Percentiles rank a stretch among this genome's conserved stretches.
These are phyloP conservation scores for Mallotus repandus DNA, from an alignment of 441 rosid genomes.

Conservation along the genomic window DNA sequence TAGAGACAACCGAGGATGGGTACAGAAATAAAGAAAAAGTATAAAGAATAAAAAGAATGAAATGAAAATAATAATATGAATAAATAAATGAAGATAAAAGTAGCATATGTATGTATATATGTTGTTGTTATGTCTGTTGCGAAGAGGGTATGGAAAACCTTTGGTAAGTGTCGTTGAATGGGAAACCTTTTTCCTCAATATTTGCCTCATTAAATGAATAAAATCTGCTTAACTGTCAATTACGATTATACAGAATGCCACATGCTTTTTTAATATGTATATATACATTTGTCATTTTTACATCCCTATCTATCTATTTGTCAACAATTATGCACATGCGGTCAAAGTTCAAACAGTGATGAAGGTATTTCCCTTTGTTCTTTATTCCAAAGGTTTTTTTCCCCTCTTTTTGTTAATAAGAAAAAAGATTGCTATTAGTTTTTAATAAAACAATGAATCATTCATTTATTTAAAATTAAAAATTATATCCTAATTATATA, in stretches of 20 bases:
- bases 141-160: conserved; percentile 5
- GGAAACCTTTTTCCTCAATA: conserved; percentile 59
- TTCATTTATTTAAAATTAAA: no score
- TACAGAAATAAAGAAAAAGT: conserved; percentile 29
- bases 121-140: conserved; percentile 21
- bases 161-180: conserved; percentile 58
- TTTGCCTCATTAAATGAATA: conserved; percentile 52
- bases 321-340: conserved; percentile 24
- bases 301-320: conserved; percentile 10
- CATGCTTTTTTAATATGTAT: conserved; percentile 1
- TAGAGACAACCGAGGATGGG: conserved; percentile 30
- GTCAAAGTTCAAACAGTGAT: conserved; percentile 9
- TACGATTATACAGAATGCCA: conserved; percentile 6
- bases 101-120: neutral
- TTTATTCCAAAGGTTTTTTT: neutral
- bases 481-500: no score
- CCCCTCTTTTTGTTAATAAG: no score
- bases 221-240: conserved; percentile 47
- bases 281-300: conserved; percentile 12
- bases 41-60: neutral
- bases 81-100: no score
- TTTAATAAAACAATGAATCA: no score
- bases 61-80: neutral
- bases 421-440: no score
- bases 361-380: conserved; percentile 18